Evolutionary conservation across 345 rosid genomes (phyloP), one percentile per base, ranked within the genome.

Genomic region (Cardiospermum halicacabum): DNA sequence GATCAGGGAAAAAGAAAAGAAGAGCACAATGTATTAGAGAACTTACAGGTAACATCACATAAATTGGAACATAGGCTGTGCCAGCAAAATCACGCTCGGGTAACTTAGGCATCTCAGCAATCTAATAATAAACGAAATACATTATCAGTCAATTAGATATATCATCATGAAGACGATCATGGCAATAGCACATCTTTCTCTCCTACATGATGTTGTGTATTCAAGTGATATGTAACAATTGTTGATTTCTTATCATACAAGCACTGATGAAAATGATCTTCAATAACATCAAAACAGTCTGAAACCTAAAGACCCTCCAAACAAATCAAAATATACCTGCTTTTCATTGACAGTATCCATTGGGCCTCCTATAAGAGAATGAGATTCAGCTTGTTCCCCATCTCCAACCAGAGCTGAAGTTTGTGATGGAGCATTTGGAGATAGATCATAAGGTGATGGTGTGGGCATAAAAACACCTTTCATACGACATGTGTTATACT

Each of bases 41-140:
- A 77, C 96, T 84, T 77, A 91, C 99, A 0, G 99, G 96, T 68
- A 95, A 82, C 89, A 91, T 91, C 69, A 91, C 93, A 84, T 84
- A 94, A 82, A 91, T 89, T 15, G 97, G 96, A 70, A 94, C 77
- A 73, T 79, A 85, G 59, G 89, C 71, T 22, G 93, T 84, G 74
- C 90, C 91, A 64, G 90, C 73, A 80, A 91, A 91, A 76, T 94
- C 96, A 57, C 84, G 88, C 77, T 87, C 97, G 8, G 77, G 76
- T 51, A 86, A 54, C 68, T 82, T 90, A 72, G 88, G 75, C 34
- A 81, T 66, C 49, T 70, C 88, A 53, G 68, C 65, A 72, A 77
- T 65, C 99, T 91, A 74, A 61, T 1, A 3, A 3, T 5, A 34
- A 34, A 34, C 36, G 81, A 39, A 70, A 59, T n/a, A n/a, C n/a